These are phyloP conservation scores for Neophaeococcomyces mojaviensis DNA, from an alignment of 2,329 filamentous ascomycete species.

Conservation along the genomic window DNA sequence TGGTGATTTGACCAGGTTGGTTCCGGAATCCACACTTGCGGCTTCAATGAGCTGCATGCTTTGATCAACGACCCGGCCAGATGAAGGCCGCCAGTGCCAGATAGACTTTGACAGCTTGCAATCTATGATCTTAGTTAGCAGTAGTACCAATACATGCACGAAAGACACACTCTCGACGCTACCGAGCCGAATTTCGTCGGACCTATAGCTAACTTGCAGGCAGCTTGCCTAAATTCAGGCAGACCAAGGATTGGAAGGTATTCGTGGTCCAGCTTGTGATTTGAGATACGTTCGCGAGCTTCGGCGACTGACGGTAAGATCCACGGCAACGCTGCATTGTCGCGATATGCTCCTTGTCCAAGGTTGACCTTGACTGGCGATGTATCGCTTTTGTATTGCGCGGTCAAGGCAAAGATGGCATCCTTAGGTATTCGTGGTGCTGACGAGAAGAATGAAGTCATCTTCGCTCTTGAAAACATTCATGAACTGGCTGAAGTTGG, in stretches of 20 bases:
- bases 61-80: conserved; percentile 89
- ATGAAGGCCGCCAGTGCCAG: conserved; percentile 88
- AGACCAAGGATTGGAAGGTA: conserved; percentile 93
- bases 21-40: conserved; percentile 92
- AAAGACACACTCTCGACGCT: not conserved
- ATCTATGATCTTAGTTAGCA: not conserved
- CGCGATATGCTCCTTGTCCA: conserved; percentile 34
- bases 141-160: not conserved
- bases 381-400: conserved; percentile 22
- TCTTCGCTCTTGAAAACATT: not conserved
- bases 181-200: conserved; percentile 48
- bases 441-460: not conserved
- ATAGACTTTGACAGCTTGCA: conserved; percentile 74
- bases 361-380: conserved; percentile 33
- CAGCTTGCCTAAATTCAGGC: conserved; percentile 71
- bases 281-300: conserved; percentile 40
- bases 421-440: conserved; percentile 14
- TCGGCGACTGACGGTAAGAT: conserved; percentile 29
- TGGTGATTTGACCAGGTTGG: conserved; percentile 98
- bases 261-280: conserved; percentile 74
- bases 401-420: conserved; percentile 23
- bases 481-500: too few species aligned
- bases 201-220: conserved; percentile 80
- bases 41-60: conserved; percentile 81
- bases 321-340: conserved; percentile 32